Base-by-base conservation (phyloP, 1,284 basidiomycete species). In the Cutaneotrichosporon cutaneum region DNA sequence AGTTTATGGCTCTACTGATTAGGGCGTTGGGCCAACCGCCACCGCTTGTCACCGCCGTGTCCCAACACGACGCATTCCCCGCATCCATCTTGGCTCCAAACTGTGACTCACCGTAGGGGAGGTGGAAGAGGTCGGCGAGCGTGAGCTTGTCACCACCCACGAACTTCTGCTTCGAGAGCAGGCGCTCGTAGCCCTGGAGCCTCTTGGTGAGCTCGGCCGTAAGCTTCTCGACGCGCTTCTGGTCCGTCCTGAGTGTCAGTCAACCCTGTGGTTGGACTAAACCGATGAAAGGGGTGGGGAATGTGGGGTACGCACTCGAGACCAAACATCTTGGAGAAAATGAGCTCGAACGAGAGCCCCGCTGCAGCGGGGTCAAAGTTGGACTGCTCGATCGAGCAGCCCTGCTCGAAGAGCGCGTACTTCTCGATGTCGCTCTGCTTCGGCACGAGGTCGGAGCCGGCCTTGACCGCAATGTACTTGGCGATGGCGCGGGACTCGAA, bases 61-160 rank as follows among this genome's bases (percentile, higher is more conserved):
- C n/a, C n/a, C n/a, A n/a, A n/a, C n/a, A n/a, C n/a, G n/a, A n/a
- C n/a, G n/a, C n/a, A n/a, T n/a, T n/a, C n/a, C n/a, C n/a, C n/a
- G n/a, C n/a, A n/a, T n/a, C n/a, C n/a, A n/a, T n/a, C n/a, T n/a
- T n/a, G n/a, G n/a, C n/a, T n/a, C n/a, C n/a, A n/a, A n/a, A n/a
- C n/a, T n/a, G n/a, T n/a, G n/a, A n/a, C n/a, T n/a, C n/a, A n/a
- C n/a, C 58, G 59, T 81, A 82, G 0, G 86, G 83, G 3, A 87
- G 73, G 65, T 87, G 84, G 76, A 82, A 85, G 9, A 87, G 71
- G 68, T 87, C 86, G 0, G 82, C 84, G n/a, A 87, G 75, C 6
- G 83, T 83, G 16, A 85, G 33, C 50, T 77, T 82, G 62, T 85
- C 72, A 3, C 84, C 85, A 30, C 80, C 83, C n/a, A 85, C 65